Conservation (phyloP, 768 basidiomycete genomes). For the Rhodotorula babjevae region DNA sequence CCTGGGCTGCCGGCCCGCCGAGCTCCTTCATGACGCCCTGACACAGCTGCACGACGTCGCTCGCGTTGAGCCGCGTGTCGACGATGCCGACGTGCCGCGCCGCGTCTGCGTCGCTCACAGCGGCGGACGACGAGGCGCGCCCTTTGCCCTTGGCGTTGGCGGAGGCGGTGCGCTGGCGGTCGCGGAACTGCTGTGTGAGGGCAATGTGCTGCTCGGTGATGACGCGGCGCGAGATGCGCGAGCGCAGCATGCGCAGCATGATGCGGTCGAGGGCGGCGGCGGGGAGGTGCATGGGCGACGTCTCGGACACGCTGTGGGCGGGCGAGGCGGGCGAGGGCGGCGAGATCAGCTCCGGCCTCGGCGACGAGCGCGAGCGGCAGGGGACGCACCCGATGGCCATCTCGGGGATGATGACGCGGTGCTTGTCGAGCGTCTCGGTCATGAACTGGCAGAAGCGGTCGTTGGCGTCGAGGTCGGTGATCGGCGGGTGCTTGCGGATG, state of each 20-base stretch:
- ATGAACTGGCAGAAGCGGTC: slow-evolving; percentile 71
- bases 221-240: slow-evolving; percentile 81
- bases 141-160: slow-evolving; percentile 42
- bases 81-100: slow-evolving; percentile 66
- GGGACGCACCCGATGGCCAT: slow-evolving; percentile 4
- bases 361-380: no score
- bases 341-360: no score
- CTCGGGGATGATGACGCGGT: slow-evolving; percentile 54
- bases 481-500: slow-evolving; percentile 66
- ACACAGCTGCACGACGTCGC: slow-evolving; percentile 67
- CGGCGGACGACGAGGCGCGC: slow-evolving; percentile 57
- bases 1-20: slow-evolving; percentile 28
- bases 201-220: slow-evolving; percentile 85
- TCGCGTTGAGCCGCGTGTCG: slow-evolving; percentile 66
- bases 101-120: slow-evolving; percentile 46
- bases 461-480: slow-evolving; percentile 70
- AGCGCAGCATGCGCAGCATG: slow-evolving; percentile 85
- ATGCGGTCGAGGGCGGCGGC: slow-evolving; percentile 78
- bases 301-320: slow-evolving; percentile 69
- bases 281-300: slow-evolving; percentile 72
- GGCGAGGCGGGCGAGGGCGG: slow-evolving; percentile 48
- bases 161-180: slow-evolving; percentile 20
- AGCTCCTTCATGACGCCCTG: slow-evolving; percentile 54
- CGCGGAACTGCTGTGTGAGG: slow-evolving; percentile 59
- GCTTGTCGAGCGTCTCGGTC: slow-evolving; percentile 61